Percentiles rank a stretch among this genome's conserved stretches.
Evolutionary conservation across 2,329 filamentous ascomycete species (phyloP).

Genomic region (Epichloe festucae): DNA sequence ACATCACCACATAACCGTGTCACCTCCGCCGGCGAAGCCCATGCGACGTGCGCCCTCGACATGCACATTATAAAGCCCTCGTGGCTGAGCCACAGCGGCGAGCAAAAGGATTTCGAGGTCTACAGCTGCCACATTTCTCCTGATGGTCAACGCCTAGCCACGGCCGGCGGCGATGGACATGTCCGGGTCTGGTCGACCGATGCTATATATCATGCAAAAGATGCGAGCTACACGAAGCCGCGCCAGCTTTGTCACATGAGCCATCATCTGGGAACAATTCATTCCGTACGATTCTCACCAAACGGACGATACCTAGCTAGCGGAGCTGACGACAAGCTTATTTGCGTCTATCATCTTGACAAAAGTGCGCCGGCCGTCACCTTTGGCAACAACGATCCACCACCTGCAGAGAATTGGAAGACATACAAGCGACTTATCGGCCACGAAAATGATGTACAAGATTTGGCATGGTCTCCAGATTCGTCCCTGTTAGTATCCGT

Average conservation of each 20-base stretch:
- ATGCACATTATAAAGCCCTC: constrained; percentile 90
- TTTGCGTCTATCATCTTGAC: constrained; percentile 91
- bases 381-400: constrained; percentile 82
- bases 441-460: constrained; percentile 97
- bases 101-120: constrained; percentile 96
- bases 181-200: constrained; percentile 97
- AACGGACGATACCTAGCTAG: constrained; percentile 93
- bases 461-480: constrained; percentile 92
- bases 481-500: constrained; percentile 93
- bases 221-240: constrained; percentile 60
- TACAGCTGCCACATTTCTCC: constrained; percentile 97
- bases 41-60: constrained; percentile 11
- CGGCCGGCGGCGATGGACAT: constrained; percentile 92
- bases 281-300: constrained; percentile 90
- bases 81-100: constrained; percentile 92
- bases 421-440: constrained; percentile 86
- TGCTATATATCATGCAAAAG: constrained; percentile 69
- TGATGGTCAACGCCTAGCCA: constrained; percentile 82
- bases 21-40: neutral
- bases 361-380: constrained; percentile 65
- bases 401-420: constrained; percentile 95
- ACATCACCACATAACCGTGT: neutral
- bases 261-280: constrained; percentile 94
- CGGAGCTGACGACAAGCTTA: constrained; percentile 96
- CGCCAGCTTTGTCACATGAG: constrained; percentile 96